Conservation (phyloP, 805 yeast genomes). For the Starmerella stellata region DNA sequence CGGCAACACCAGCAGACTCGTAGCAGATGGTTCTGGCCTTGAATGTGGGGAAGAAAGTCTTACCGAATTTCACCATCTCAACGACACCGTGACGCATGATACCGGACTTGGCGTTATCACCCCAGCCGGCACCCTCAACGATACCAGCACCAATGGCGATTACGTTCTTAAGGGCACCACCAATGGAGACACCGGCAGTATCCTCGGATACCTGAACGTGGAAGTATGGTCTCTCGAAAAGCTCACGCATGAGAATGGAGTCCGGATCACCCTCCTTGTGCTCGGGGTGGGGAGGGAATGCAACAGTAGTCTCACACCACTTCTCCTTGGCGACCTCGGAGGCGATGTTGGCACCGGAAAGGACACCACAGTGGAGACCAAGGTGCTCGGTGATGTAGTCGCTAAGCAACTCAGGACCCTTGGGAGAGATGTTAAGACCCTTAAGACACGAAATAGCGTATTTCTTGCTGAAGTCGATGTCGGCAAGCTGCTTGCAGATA, state of each 20-base stretch:
- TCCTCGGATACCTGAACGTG: constrained; percentile 85
- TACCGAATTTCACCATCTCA: constrained; percentile 77
- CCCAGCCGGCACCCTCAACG: constrained; percentile 97
- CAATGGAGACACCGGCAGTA: constrained; percentile 88
- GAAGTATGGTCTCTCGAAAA: constrained; percentile 96
- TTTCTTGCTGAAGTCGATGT: constrained; percentile 47
- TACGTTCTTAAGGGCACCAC: constrained; percentile 93
- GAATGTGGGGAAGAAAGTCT: constrained; percentile 59
- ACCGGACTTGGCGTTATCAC: constrained; percentile 96
- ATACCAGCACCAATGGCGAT: constrained; percentile 94
- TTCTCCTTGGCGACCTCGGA: constrained; percentile 88
- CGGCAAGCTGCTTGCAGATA: constrained; percentile 58
- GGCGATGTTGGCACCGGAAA: constrained; percentile 93
- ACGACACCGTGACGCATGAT: constrained; percentile 88
- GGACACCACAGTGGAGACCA: constrained; percentile 84
- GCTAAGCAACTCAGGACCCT: constrained; percentile 72
- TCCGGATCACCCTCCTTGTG: constrained; percentile 59
- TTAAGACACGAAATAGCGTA: constrained; percentile 91
- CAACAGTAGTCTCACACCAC: constrained; percentile 97
- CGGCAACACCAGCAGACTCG: constrained; percentile 97
- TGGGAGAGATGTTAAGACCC: constrained; percentile 75
- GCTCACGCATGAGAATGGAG: constrained; percentile 47
- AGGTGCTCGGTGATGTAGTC: constrained; percentile 61
- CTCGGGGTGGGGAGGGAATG: constrained; percentile 60
- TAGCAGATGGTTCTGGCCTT: constrained; percentile 67